phyloP scores from a whole-genome alignment of 2,329 filamentous ascomycete species.

The Clonostachys sp. region DNA sequence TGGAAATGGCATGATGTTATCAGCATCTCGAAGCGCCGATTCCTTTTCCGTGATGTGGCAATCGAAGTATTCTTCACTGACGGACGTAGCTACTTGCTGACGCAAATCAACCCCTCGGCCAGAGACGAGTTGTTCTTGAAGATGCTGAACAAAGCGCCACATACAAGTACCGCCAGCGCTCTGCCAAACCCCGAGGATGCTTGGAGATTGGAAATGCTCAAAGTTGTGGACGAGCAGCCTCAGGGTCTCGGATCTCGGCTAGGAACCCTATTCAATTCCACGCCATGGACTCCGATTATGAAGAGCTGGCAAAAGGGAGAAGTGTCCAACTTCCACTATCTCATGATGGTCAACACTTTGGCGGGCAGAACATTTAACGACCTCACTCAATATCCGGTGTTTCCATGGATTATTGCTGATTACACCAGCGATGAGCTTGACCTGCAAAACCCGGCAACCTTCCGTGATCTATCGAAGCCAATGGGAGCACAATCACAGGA shows the following conservation, averaged over 20 bases:
- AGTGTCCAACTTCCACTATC: constrained; percentile 96
- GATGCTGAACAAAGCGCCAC: constrained; percentile 74
- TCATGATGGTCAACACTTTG: constrained; percentile 98
- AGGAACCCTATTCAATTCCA: constrained; percentile 84
- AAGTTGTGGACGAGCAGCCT: constrained; percentile 55
- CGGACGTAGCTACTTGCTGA: constrained; percentile 89
- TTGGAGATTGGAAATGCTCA: constrained; percentile 86
- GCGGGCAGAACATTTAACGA: constrained; percentile 97
- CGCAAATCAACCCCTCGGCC: constrained; percentile 66
- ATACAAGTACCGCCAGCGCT: constrained; percentile 65
- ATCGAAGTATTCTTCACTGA: constrained; percentile 98
- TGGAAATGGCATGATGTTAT: constrained; percentile 96
- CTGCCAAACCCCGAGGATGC: constrained; percentile 78
- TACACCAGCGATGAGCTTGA: constrained; percentile 94
- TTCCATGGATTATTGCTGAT: constrained; percentile 94
- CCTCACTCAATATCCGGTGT: constrained; percentile 95
- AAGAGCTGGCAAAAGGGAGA: constrained; percentile 90
- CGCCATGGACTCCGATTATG: constrained; percentile 77
- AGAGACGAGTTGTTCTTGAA: constrained; percentile 79
- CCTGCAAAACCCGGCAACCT: constrained; percentile 75
- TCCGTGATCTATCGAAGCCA: constrained; percentile 88
- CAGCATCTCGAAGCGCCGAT: constrained; percentile 91
- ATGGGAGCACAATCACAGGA: constrained; percentile 86
- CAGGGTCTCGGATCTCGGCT: constrained; percentile 79
- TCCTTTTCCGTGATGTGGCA: constrained; percentile 90